Percentiles rank a stretch among this genome's conserved stretches.
Conservation (phyloP, 495 filamentous ascomycete species). For the Talaromyces borbonicus region DNA sequence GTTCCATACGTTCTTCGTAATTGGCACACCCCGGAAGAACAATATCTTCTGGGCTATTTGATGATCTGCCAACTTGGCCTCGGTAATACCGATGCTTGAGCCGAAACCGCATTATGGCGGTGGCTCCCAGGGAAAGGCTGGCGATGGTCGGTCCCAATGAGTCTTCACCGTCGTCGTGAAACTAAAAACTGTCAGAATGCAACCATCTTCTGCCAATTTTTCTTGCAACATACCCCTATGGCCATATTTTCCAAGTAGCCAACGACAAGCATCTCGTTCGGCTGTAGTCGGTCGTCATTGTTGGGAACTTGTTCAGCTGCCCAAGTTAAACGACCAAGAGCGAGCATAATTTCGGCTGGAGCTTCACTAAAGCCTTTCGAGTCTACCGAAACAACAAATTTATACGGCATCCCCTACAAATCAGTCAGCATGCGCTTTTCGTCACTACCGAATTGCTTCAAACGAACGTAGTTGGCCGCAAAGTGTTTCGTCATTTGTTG, state of each 20-base stretch:
- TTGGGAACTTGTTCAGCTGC: constrained; percentile 39
- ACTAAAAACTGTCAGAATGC: constrained; percentile 38
- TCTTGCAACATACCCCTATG: constrained; percentile 49
- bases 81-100: constrained; percentile 51
- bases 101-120: constrained; percentile 57
- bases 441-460: background rate
- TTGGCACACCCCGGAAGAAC: constrained; percentile 29
- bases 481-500: constrained; percentile 50
- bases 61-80: constrained; percentile 23
- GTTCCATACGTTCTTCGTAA: constrained; percentile 23
- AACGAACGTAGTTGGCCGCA: constrained; percentile 59
- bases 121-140: constrained; percentile 62
- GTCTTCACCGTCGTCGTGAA: constrained; percentile 77
- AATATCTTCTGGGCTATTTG: constrained; percentile 11
- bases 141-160: constrained; percentile 68
- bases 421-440: background rate
- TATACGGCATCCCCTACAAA: constrained; percentile 67
- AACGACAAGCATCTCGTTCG: constrained; percentile 66
- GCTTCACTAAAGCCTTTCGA: constrained; percentile 55
- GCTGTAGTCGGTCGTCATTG: constrained; percentile 11
- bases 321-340: constrained; percentile 57
- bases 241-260: constrained; percentile 64
- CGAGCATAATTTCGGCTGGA: constrained; percentile 42
- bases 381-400: constrained; percentile 61
- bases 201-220: background rate